phyloP scores from a whole-genome alignment of 257 asterid genomes.

The Gardenia jasminoides region DNA sequence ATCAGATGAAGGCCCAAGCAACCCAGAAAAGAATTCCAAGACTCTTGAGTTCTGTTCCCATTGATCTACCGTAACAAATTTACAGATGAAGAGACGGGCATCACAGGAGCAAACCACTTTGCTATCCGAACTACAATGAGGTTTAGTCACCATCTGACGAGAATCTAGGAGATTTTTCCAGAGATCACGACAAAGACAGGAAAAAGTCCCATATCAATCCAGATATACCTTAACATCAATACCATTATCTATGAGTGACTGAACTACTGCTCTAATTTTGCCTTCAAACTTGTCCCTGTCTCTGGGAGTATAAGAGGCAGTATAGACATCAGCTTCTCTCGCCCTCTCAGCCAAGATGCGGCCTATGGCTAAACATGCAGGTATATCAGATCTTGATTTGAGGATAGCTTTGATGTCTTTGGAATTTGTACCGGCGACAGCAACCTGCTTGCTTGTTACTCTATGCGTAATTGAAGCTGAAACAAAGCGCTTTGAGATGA shows the following conservation, averaged over 20 bases:
- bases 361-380: conserved; percentile 82
- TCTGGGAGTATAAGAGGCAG: conserved; percentile 84
- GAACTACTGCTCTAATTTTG: conserved; percentile 91
- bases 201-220: conserved; percentile 38
- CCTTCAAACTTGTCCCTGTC: conserved; percentile 95
- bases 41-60: neutral
- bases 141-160: neutral
- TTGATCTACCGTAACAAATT: neutral
- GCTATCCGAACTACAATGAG: neutral
- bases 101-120: neutral
- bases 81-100: neutral
- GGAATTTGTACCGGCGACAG: conserved; percentile 95
- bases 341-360: conserved; percentile 76
- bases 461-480: conserved; percentile 93
- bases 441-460: conserved; percentile 93
- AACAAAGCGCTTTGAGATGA: conserved; percentile 84
- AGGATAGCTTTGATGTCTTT: conserved; percentile 91
- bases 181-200: neutral
- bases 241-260: conserved; percentile 90
- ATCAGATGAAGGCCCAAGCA: neutral
- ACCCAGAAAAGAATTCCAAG: neutral
- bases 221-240: conserved; percentile 85
- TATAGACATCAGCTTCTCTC: conserved; percentile 88
- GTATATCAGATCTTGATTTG: conserved; percentile 79
- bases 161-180: neutral